phyloP scores from a whole-genome alignment of 75 land plant species.

The Isoetes taiwanensis region DNA sequence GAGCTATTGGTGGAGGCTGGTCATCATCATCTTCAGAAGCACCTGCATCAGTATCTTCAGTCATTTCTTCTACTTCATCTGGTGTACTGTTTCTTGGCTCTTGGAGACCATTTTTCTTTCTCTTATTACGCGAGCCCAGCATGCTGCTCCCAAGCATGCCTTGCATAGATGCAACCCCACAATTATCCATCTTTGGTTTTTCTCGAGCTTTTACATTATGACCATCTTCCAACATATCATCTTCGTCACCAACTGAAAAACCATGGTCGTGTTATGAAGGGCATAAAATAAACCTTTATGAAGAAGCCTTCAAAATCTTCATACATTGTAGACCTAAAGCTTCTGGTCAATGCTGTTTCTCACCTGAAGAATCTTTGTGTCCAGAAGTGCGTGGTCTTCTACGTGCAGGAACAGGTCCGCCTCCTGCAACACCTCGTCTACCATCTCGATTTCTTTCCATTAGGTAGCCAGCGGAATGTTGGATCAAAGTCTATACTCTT shows the following conservation, averaged over 20 bases:
- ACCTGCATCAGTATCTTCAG: conserved; percentile 24
- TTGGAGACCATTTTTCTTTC: conserved; percentile 20
- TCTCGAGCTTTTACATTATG: conserved; percentile 17
- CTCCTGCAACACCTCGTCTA: conserved; percentile 19
- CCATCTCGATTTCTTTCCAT: conserved; percentile 29
- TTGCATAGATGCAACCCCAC: not conserved
- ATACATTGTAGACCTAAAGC: no score
- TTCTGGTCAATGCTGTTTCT: no score
- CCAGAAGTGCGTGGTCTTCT: conserved; percentile 23
- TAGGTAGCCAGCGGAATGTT: no score
- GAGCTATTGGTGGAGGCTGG: conserved; percentile 27
- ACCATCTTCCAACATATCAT: conserved; percentile 24
- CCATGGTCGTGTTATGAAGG: no score
- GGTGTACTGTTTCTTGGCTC: conserved; percentile 16
- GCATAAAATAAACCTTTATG: no score
- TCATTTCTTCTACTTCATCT: conserved; percentile 30
- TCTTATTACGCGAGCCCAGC: conserved; percentile 14
- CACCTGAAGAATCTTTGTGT: conserved; percentile 26
- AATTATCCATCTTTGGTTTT: conserved; percentile 16
- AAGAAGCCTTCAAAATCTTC: no score
- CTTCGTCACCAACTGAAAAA: conserved; percentile 22
- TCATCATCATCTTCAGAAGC: conserved; percentile 37
- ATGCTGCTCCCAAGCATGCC: conserved; percentile 2
- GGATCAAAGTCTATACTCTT: no score
- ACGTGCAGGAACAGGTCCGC: conserved; percentile 14